Conservation (phyloP, 2,329 filamentous ascomycete genomes). For the Bipolaris zeicola region DNA sequence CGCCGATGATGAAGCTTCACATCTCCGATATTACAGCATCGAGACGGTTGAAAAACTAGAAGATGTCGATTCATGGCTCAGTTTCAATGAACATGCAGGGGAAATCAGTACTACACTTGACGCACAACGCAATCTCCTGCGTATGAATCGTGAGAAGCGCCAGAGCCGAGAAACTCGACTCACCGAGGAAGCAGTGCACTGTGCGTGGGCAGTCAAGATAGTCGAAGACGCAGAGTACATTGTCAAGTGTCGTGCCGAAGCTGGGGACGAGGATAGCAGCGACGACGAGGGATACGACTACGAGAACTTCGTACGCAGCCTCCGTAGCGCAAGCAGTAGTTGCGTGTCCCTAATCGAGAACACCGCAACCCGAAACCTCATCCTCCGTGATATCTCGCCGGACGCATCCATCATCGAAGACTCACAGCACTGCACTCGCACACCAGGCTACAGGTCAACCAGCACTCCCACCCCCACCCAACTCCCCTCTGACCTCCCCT, state of each 20-base stretch:
- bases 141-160: conserved; percentile 10
- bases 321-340: background rate
- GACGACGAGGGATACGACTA: conserved; percentile 15
- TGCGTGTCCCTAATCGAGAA: background rate
- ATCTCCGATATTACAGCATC: conserved; percentile 11
- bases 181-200: background rate
- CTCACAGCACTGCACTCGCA: background rate
- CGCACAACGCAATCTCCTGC: conserved; percentile 19
- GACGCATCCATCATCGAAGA: background rate
- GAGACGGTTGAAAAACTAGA: background rate
- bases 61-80: conserved; percentile 16
- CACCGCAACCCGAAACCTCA: background rate
- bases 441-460: background rate
- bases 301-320: conserved; percentile 2
- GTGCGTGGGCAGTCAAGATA: conserved; percentile 25
- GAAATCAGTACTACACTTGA: conserved; percentile 19
- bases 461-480: background rate
- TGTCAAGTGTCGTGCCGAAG: background rate
- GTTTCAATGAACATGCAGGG: conserved; percentile 2
- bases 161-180: conserved; percentile 11
- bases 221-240: conserved; percentile 16
- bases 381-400: background rate
- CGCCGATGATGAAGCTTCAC: conserved; percentile 9
- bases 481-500: no score
- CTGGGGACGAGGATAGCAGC: conserved; percentile 6